Conservation (phyloP, 2,329 filamentous ascomycete species). For the Ceratocystis harringtonii region DNA sequence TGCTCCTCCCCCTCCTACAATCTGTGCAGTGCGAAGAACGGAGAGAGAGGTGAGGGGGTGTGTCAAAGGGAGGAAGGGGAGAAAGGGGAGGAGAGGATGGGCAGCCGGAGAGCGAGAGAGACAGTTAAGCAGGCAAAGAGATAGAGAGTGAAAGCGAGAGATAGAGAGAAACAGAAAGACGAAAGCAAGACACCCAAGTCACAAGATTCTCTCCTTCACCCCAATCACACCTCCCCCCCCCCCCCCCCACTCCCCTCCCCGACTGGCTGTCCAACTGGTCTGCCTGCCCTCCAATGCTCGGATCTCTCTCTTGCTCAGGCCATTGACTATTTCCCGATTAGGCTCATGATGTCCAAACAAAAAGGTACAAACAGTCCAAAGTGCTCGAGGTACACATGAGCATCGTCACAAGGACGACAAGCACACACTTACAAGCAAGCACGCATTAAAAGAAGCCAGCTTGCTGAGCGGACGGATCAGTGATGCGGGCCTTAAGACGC, state of each 20-base stretch:
- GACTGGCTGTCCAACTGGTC: not conserved
- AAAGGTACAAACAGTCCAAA: no score
- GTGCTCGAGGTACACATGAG: no score
- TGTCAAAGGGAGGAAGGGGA: not conserved
- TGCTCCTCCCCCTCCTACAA: not conserved
- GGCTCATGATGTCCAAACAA: not conserved
- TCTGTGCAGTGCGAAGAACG: not conserved
- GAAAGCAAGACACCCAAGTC: no score
- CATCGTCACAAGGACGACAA: not conserved
- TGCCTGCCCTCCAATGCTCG: not conserved
- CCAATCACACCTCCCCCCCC: not conserved
- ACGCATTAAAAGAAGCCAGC: not conserved
- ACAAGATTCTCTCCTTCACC: not conserved
- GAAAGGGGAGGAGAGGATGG: not conserved
- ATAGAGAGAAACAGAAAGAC: no score
- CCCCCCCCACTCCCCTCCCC: not conserved
- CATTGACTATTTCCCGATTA: not conserved
- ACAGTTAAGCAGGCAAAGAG: not conserved
- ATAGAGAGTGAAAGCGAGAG: no score
- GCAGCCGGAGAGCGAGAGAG: not conserved
- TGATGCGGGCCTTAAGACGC: not conserved
- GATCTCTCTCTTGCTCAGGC: not conserved
- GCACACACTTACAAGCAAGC: not conserved
- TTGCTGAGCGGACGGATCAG: not conserved
- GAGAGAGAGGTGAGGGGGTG: conserved; percentile 5